Evolutionary conservation across 2,329 filamentous ascomycete species (phyloP).

Genomic region (Metarhizium rileyi): DNA sequence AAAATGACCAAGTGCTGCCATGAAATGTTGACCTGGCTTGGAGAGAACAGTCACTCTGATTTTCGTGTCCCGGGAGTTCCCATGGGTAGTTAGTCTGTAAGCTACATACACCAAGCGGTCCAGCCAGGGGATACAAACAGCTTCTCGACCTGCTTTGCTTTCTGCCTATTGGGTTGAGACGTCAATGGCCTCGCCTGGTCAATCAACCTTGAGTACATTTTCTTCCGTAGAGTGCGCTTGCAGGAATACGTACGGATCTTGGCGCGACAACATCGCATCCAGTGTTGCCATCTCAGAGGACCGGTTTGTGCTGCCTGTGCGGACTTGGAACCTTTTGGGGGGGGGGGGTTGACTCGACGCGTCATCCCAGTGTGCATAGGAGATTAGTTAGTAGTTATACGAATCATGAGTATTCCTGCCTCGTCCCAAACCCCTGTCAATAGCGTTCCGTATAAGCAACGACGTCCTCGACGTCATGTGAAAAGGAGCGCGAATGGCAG

Average conservation of each 20-base stretch:
- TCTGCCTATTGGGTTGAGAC: neutral
- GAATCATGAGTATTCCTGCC: constrained; percentile 18
- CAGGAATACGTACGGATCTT: constrained; percentile 9
- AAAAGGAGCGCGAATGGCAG: neutral
- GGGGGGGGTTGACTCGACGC: constrained; percentile 18
- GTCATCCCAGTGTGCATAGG: constrained; percentile 15
- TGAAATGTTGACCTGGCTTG: no score
- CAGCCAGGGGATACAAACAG: neutral
- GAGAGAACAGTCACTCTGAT: no score
- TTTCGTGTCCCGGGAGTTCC: no score
- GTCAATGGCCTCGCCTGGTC: neutral
- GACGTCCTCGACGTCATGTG: neutral
- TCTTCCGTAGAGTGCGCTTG: constrained; percentile 7
- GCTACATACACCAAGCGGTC: neutral
- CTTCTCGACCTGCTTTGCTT: neutral
- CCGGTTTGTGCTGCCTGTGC: constrained; percentile 19
- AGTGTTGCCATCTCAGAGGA: constrained; percentile 8
- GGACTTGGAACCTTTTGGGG: constrained; percentile 22
- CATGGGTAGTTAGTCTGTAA: no score
- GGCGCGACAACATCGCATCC: neutral
- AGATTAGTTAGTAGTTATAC: constrained; percentile 17
- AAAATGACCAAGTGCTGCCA: neutral
- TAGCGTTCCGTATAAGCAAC: constrained; percentile 17
- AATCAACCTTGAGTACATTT: neutral
- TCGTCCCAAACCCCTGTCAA: constrained; percentile 17